phyloP scores from a whole-genome alignment of 148 eudicot genomes.

The Polygonum maritimum region DNA sequence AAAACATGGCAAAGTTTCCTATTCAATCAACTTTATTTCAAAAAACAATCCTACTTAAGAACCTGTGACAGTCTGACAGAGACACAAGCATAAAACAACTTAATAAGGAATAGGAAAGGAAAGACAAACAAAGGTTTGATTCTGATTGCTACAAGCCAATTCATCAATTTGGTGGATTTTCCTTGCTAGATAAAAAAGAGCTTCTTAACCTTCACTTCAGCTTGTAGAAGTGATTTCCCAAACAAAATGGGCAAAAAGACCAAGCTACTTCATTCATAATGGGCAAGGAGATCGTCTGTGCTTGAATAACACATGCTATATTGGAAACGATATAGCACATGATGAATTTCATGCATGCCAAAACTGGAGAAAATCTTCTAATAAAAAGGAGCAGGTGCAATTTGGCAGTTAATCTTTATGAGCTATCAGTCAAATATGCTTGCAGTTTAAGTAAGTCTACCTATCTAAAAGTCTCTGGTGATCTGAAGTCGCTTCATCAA shows the following conservation, averaged over 20 bases:
- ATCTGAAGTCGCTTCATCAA: slow-evolving; percentile 88
- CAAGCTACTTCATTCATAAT: not conserved
- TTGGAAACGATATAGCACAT: not conserved
- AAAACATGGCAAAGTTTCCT: not conserved
- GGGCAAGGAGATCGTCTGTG: not conserved
- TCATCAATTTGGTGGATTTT: not conserved
- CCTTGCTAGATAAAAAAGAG: not conserved
- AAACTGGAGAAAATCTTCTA: not conserved
- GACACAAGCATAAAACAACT: not conserved
- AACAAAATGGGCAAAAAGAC: not conserved
- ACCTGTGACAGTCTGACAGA: not conserved
- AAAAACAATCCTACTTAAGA: not conserved
- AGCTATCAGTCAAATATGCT: not conserved
- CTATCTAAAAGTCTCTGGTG: slow-evolving; percentile 90
- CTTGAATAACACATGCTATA: not conserved
- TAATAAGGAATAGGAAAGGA: not conserved
- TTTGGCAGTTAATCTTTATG: not conserved
- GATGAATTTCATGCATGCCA: not conserved
- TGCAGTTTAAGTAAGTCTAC: slow-evolving; percentile 19
- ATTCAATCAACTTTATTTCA: not conserved
- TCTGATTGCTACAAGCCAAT: not conserved
- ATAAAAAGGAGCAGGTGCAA: not conserved
- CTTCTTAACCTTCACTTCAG: not conserved
- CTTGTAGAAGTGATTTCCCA: not conserved
- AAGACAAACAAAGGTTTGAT: not conserved